Evolutionary conservation across 805 yeast species (phyloP), one percentile per base, ranked within the genome.

Genomic region (Kluyveromyces siamensis): DNA sequence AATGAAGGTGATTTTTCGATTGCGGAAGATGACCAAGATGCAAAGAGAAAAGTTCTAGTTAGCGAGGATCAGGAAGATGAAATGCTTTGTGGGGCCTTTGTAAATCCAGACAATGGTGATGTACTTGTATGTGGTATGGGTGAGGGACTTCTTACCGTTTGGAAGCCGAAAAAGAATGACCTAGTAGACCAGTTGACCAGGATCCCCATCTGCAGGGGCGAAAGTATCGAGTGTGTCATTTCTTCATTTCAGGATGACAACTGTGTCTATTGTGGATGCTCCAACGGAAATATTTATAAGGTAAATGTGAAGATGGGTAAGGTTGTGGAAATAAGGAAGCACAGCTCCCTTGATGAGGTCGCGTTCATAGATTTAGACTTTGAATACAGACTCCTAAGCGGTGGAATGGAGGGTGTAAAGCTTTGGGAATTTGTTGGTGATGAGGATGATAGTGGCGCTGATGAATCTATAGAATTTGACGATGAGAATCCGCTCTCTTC

Each of bases 61-160:
- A 81, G 90, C 37, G 98, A 90, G 53, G 90, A 88, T 61, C 99
- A 91, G 68, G 96, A 85, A 55, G 98, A 91, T 60, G 99, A 91
- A 61, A 68, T 91, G n/a, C 67, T 91, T 40, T 74, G 89, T 48
- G 83, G 87, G 57, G 71, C 86, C 37, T 80, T 82, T 68, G 76
- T 82, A 1, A 86, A 83, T 52, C 76, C 76, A 1, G 75, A 80
- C 13, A 76, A 74, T 44, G 86, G 82, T 47, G 81, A 79, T 17
- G 74, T 79, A 0, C 75, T 82, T 3, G 77, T 84, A 4, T 89
- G 90, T 56, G 91, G 96, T 41, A 89, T 88, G 84, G 88, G 95
- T 14, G 93, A 84, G 60, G 98, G 98, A 3, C 77, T 87, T 13
- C 73, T 88, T 7, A 88, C 98, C 0, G 71, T 85, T 13, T 91